Percentiles rank a stretch among this genome's conserved stretches.
These are phyloP conservation scores for Zymoseptoria brevis DNA, from an alignment of 2,329 filamentous ascomycete genomes.

Conservation along the genomic window DNA sequence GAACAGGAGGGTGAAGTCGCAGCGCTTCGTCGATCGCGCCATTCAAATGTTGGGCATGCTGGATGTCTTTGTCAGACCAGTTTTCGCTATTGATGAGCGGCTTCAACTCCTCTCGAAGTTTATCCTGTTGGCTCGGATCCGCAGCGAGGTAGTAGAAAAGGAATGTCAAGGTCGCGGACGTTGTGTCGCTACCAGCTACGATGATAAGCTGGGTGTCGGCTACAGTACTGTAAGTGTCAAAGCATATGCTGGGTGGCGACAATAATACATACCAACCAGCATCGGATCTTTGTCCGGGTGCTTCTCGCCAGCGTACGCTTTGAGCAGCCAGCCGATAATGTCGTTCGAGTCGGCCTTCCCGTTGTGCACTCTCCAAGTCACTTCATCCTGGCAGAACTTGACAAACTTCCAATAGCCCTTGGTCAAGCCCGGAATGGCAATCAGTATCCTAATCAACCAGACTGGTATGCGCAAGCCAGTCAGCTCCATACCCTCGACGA, in stretches of 20 bases:
- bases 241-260: neutral
- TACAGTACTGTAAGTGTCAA: neutral
- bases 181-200: slow-evolving; percentile 37
- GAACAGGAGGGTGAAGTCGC: slow-evolving; percentile 34
- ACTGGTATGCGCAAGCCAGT: slow-evolving; percentile 19
- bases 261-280: slow-evolving; percentile 9
- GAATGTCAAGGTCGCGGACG: slow-evolving; percentile 33
- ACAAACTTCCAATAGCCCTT: slow-evolving; percentile 30
- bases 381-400: slow-evolving; percentile 29
- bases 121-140: slow-evolving; percentile 23
- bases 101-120: slow-evolving; percentile 30
- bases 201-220: slow-evolving; percentile 26
- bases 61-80: slow-evolving; percentile 18
- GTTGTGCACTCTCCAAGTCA: slow-evolving; percentile 27
- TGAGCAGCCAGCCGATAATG: slow-evolving; percentile 27
- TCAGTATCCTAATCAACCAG: slow-evolving; percentile 30
- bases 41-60: slow-evolving; percentile 29
- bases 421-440: slow-evolving; percentile 28
- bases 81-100: slow-evolving; percentile 10
- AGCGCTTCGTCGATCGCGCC: slow-evolving; percentile 37
- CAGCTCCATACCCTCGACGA: slow-evolving; percentile 29
- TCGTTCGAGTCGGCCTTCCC: slow-evolving; percentile 12
- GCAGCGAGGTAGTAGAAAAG: slow-evolving; percentile 35
- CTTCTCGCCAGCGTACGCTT: slow-evolving; percentile 19
- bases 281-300: slow-evolving; percentile 21